Base-by-base conservation (phyloP, 2,329 filamentous ascomycete genomes). In the Neofusicoccum parvum region DNA sequence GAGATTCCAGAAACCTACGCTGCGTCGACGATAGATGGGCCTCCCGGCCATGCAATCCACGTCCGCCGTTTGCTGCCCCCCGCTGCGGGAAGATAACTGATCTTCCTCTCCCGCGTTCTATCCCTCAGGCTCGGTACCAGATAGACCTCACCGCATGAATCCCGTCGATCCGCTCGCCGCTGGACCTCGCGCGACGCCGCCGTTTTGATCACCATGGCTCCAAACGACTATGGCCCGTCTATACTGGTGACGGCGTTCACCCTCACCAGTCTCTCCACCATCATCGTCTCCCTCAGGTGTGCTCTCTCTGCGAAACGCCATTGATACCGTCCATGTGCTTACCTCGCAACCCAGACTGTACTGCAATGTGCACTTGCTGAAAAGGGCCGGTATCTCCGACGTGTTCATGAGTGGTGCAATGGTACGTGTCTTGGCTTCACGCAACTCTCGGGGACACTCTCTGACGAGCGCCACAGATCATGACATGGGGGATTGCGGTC, bases 401-500 rank as follows among this genome's bases (percentile, higher is more conserved):
- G 12, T 50, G 5, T 49, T 59, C 23, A 65, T 59, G 53, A 20
- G 27, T 3, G 20, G 36, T 17, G 63, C 63, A 43, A 11, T 65
- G 43, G 53, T 65, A 50, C 15, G 63, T 56, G 10, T 5, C 34
- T 32, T 14, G 34, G 9, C 48, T 9, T 36, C 14, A 36, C n/a
- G 14, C 15, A 17, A 3, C 23, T 27, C 12, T 41, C 34, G n/a
- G 15, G n/a, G 12, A n/a, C 23, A 5, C 4, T 15, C 11, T 39
- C 63, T 65, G 2, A 59, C 46, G 6, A 41, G n/a, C 36, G 9
- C 5, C 27, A 48, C 20, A 78, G 75, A 37, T 76, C 10, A 59
- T 77, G 43, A 74, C 75, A 20, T 78, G 76, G 76, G 75, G 71
- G 15, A 76, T 75, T 62, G 72, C 75, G 5, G 71, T 74, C 12